Conservation (phyloP, 2,329 filamentous ascomycete genomes). For the Epichloe bromicola region DNA sequence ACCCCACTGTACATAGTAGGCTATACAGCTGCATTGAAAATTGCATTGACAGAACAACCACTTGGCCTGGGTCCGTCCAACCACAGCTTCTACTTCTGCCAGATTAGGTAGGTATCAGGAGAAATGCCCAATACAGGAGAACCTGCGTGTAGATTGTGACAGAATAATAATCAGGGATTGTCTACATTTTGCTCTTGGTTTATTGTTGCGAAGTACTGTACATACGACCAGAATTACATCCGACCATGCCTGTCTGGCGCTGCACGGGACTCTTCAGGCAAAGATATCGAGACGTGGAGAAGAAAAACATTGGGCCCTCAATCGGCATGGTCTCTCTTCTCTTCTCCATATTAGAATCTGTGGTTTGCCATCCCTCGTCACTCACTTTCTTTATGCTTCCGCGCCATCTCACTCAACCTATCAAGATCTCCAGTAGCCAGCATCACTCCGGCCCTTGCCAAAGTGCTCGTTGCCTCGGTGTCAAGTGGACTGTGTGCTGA, state of each 20-base stretch:
- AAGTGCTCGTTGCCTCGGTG: conserved; percentile 12
- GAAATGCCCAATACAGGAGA: not conserved
- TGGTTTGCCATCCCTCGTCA: not conserved
- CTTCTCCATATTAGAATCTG: not conserved
- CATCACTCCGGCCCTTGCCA: conserved; percentile 15
- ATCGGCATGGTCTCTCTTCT: not conserved
- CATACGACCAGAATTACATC: not conserved
- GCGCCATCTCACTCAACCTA: conserved; percentile 17
- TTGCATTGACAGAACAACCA: not conserved
- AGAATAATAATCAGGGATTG: not conserved
- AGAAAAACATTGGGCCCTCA: not conserved
- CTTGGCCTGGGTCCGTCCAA: conserved; percentile 1
- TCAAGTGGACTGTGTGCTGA: conserved; percentile 10
- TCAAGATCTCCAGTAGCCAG: conserved; percentile 20
- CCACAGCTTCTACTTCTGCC: not conserved
- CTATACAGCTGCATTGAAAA: not conserved
- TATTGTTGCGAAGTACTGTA: not conserved
- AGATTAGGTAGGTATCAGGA: conserved; percentile 3
- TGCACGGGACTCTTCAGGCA: not conserved
- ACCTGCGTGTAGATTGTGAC: not conserved
- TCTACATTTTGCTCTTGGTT: not conserved
- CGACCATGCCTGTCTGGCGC: not conserved
- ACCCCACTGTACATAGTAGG: no score
- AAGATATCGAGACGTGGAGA: no score
- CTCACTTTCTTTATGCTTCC: not conserved